Evolutionary conservation across 2,329 filamentous ascomycete species (phyloP).

Genomic region (Sporothrix dimorphospora): DNA sequence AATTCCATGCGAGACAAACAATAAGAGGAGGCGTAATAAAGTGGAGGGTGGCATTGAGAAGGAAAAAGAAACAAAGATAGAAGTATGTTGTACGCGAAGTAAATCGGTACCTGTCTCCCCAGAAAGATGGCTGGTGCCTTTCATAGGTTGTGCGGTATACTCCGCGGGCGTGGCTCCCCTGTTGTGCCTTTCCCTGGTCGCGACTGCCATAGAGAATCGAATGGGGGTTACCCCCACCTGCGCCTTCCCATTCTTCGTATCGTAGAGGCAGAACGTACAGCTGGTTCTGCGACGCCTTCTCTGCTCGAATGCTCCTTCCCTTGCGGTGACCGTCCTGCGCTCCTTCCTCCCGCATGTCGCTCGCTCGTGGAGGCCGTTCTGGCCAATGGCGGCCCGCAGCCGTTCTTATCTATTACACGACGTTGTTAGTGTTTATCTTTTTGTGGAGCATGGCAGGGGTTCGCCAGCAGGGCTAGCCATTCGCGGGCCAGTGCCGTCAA

Average conservation of each 20-base stretch:
- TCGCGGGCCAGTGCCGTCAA: background rate
- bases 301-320: background rate
- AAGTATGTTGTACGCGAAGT: background rate
- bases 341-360: conserved; percentile 15
- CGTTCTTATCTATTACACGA: conserved; percentile 35
- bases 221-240: conserved; percentile 10
- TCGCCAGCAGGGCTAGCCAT: background rate
- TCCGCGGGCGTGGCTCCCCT: background rate
- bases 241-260: conserved; percentile 16
- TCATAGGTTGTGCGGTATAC: background rate
- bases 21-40: background rate
- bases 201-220: background rate
- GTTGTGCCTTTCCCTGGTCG: no score
- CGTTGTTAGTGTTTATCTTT: conserved; percentile 31
- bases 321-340: conserved; percentile 7
- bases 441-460: background rate
- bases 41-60: background rate
- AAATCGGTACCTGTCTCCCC: conserved; percentile 1
- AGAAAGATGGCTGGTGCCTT: background rate
- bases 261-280: background rate
- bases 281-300: background rate
- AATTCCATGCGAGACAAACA: conserved; percentile 18
- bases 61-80: conserved; percentile 13
- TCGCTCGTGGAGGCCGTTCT: background rate
- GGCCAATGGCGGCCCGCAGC: conserved; percentile 32